phyloP scores from a whole-genome alignment of 1,284 basidiomycete genomes.

The Xerocomus amazonicus region DNA sequence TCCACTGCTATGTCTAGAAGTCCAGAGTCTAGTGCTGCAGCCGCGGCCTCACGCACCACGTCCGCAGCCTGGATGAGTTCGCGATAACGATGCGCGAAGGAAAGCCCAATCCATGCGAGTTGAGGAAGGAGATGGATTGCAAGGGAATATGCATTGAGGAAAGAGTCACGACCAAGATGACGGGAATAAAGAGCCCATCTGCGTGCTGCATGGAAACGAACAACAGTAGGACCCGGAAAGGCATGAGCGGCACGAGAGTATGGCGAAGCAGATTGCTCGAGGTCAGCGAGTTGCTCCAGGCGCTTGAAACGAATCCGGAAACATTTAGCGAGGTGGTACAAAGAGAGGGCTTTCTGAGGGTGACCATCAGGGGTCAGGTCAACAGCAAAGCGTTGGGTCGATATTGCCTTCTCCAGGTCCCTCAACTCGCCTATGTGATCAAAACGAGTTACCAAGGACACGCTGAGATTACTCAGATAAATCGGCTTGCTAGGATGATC shows the following conservation, averaged over 20 bases:
- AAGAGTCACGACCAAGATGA: neutral
- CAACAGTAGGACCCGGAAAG: neutral
- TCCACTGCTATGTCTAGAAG: constrained; percentile 6
- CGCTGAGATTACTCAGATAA: neutral
- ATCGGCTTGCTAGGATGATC: neutral
- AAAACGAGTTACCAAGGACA: neutral
- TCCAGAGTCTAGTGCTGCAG: constrained; percentile 2
- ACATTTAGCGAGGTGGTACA: neutral
- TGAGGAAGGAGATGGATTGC: constrained; percentile 8
- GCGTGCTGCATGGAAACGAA: constrained; percentile 3
- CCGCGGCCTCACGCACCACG: constrained; percentile 7
- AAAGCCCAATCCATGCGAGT: constrained; percentile 7
- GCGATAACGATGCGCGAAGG: constrained; percentile 5
- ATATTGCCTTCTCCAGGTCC: neutral
- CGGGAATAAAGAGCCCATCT: constrained; percentile 8
- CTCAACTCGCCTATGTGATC: neutral
- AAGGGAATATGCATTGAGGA: neutral
- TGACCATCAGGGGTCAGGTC: neutral
- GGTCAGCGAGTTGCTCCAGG: neutral
- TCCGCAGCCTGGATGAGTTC: neutral
- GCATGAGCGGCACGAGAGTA: neutral
- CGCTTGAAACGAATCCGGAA: neutral
- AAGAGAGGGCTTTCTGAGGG: neutral
- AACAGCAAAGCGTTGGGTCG: neutral
- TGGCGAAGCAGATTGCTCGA: neutral